Conservation (phyloP, 345 rosid genomes). For the Carallia brachiata region DNA sequence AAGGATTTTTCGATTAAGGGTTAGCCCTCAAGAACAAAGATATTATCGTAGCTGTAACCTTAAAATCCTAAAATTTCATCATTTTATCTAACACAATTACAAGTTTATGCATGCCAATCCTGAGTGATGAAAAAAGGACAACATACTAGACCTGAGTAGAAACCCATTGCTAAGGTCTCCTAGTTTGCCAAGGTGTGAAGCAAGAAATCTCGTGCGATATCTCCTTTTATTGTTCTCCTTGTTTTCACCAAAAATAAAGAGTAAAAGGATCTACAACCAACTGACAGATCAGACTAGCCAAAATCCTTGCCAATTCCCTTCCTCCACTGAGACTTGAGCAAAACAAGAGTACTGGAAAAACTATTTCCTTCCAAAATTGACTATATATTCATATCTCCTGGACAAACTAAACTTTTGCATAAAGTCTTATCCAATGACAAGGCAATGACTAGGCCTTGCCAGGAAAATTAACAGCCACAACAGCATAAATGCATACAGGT, state of each 20-base stretch:
- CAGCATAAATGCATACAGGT: background rate
- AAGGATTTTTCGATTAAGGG: no score
- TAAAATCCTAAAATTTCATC: no score
- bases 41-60: no score
- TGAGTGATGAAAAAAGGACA: no score
- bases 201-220: background rate
- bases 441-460: background rate
- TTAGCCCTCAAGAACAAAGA: no score
- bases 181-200: background rate
- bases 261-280: background rate
- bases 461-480: background rate
- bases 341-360: background rate
- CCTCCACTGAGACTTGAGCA: background rate
- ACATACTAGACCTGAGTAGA: no score
- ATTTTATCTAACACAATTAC: no score
- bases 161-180: background rate
- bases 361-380: background rate
- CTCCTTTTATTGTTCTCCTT: background rate
- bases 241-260: conserved; percentile 2
- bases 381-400: background rate
- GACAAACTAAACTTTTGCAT: background rate
- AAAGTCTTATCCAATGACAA: background rate
- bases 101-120: no score
- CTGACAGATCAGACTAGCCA: background rate
- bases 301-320: background rate